These are phyloP conservation scores for Cyberlindnera sargentensis DNA, from an alignment of 805 yeast genomes.

Conservation along the genomic window DNA sequence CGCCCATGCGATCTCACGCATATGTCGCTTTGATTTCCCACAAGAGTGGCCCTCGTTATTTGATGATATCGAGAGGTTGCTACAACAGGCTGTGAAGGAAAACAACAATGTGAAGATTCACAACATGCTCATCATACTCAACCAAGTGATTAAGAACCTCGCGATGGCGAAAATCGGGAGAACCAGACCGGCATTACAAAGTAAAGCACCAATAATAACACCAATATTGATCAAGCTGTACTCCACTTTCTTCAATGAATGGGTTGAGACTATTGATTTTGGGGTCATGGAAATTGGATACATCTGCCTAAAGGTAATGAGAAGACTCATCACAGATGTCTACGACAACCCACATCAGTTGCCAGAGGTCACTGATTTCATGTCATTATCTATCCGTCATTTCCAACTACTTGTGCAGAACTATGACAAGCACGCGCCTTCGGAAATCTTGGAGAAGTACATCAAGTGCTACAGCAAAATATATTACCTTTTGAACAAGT, in stretches of 20 bases:
- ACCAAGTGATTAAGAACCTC: conserved; percentile 71
- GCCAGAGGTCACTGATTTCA: conserved; percentile 50
- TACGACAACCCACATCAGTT: conserved; percentile 62
- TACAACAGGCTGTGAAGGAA: conserved; percentile 37
- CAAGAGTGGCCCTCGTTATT: conserved; percentile 78
- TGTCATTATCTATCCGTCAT: conserved; percentile 50
- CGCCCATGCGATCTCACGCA: conserved; percentile 74
- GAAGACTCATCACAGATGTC: conserved; percentile 73
- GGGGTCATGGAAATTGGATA: conserved; percentile 70
- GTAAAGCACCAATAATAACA: conserved; percentile 56
- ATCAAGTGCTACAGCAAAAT: conserved; percentile 72
- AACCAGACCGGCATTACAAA: conserved; percentile 69
- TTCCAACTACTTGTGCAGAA: conserved; percentile 47
- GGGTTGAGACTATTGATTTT: conserved; percentile 45
- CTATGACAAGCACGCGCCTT: conserved; percentile 40
- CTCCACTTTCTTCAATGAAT: conserved; percentile 48
- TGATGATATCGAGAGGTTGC: conserved; percentile 45
- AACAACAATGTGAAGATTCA: conserved; percentile 47
- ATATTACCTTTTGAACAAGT: conserved; percentile 49
- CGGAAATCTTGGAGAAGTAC: conserved; percentile 53
- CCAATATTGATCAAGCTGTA: conserved; percentile 57
- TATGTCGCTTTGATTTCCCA: conserved; percentile 83
- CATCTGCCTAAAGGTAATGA: conserved; percentile 62
- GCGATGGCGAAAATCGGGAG: conserved; percentile 79
- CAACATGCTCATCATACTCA: conserved; percentile 59